Evolutionary conservation across 1,284 basidiomycete species (phyloP).

Genomic region (Sporisorium iseilematis-ciliati): DNA sequence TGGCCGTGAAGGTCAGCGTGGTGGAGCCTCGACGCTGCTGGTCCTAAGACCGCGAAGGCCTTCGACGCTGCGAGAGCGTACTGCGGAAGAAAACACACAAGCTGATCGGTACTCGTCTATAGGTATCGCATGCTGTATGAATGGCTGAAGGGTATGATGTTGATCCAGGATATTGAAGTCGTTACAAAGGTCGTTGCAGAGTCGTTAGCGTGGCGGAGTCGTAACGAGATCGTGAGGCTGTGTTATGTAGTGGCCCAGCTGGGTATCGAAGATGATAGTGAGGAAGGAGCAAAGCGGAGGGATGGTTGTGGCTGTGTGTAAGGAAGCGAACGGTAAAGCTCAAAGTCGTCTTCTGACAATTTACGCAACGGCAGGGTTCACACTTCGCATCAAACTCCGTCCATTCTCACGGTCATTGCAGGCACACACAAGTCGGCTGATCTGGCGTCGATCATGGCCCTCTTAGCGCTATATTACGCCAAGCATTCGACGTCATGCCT

Average conservation of each 20-base stretch:
- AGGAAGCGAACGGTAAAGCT: no score
- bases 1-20: background rate
- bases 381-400: no score
- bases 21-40: background rate
- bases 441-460: no score
- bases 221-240: background rate
- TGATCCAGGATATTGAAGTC: background rate
- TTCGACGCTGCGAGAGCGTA: background rate
- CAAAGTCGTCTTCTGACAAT: no score
- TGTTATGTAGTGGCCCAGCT: background rate
- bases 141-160: background rate
- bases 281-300: background rate
- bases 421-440: no score
- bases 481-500: no score
- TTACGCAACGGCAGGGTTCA: no score
- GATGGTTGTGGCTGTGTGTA: no score
- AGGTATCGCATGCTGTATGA: background rate
- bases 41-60: background rate
- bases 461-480: no score
- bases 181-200: slow-evolving; percentile 1
- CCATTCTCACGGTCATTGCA: no score
- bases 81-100: background rate
- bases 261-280: no score
- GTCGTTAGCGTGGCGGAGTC: background rate
- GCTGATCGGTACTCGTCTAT: background rate